A percentile compares a stretch with the other conserved stretches of the same genome.
Evolutionary conservation across 2,329 filamentous ascomycete genomes (phyloP).

Genomic region (Ceratocystis colombiana): DNA sequence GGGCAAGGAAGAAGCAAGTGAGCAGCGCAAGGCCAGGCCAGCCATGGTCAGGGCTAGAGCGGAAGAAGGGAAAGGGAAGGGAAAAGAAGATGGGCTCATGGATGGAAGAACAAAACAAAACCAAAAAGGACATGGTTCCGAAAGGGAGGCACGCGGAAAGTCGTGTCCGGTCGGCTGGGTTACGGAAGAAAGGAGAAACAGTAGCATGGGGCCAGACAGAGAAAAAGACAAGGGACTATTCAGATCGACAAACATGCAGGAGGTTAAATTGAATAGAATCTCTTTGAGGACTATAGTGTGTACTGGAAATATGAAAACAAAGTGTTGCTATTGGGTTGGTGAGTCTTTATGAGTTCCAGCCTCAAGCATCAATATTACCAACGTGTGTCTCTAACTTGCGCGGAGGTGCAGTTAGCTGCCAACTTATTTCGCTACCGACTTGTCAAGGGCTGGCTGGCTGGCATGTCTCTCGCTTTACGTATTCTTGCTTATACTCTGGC

Average conservation of each 20-base stretch:
- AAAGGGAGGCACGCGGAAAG: background rate
- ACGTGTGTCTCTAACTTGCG: background rate
- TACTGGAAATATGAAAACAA: background rate
- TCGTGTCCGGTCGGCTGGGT: background rate
- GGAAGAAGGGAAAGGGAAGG: background rate
- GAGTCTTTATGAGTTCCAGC: background rate
- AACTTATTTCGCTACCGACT: constrained; percentile 1
- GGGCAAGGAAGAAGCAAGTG: constrained; percentile 8
- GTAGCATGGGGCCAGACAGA: background rate
- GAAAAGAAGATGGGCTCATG: background rate
- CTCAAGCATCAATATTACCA: too few relatives aligned
- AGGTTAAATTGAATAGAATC: too few relatives aligned
- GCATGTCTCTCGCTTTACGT: constrained; percentile 1
- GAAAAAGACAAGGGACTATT: background rate
- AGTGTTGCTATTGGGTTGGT: background rate
- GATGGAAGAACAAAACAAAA: constrained; percentile 4
- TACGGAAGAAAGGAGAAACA: background rate
- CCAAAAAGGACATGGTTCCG: background rate
- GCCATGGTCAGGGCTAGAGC: background rate
- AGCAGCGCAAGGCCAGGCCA: background rate
- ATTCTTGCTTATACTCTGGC: background rate
- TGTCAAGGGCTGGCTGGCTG: background rate
- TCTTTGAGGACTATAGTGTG: too few relatives aligned
- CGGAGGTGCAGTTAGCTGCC: background rate
- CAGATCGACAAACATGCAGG: background rate